phyloP scores from a whole-genome alignment of 2,329 filamentous ascomycete species.

The Phyllosticta capitalensis region DNA sequence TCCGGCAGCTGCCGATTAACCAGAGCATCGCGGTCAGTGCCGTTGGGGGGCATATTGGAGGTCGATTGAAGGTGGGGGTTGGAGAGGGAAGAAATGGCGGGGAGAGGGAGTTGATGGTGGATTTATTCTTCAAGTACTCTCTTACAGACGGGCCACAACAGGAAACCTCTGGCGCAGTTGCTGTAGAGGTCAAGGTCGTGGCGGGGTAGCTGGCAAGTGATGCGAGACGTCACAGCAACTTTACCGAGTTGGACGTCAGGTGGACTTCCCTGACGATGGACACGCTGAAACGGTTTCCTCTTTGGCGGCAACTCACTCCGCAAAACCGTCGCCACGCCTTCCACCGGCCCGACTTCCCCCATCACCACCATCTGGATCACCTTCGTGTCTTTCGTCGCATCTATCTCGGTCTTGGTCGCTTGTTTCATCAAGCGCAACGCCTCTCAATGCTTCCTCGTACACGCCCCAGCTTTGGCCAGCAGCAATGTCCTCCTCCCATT shows the following conservation, averaged over 20 bases:
- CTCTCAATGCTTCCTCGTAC: not conserved
- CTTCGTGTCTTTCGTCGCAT: not conserved
- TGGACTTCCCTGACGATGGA: not conserved
- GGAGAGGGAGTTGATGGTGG: not conserved
- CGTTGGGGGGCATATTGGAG: constrained; percentile 24
- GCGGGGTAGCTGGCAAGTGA: not conserved
- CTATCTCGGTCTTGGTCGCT: not conserved
- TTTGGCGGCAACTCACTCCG: not conserved
- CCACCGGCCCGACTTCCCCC: not conserved
- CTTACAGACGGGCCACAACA: not conserved
- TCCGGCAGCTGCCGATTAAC: constrained; percentile 36
- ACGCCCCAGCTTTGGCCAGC: not conserved
- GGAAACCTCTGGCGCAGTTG: not conserved
- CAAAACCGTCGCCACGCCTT: not conserved
- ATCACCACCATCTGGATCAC: not conserved
- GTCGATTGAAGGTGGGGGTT: not conserved
- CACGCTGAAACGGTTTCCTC: not conserved
- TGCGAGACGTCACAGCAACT: not conserved
- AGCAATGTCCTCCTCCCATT: not conserved
- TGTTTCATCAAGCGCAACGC: not conserved
- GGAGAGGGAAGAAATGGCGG: not conserved
- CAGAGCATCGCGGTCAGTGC: constrained; percentile 34
- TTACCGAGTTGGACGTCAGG: not conserved
- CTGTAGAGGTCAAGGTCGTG: not conserved
- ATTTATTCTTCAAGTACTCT: not conserved